Base-by-base conservation (phyloP, 75 land plant genomes). In the Adiantum capillusveneris region DNA sequence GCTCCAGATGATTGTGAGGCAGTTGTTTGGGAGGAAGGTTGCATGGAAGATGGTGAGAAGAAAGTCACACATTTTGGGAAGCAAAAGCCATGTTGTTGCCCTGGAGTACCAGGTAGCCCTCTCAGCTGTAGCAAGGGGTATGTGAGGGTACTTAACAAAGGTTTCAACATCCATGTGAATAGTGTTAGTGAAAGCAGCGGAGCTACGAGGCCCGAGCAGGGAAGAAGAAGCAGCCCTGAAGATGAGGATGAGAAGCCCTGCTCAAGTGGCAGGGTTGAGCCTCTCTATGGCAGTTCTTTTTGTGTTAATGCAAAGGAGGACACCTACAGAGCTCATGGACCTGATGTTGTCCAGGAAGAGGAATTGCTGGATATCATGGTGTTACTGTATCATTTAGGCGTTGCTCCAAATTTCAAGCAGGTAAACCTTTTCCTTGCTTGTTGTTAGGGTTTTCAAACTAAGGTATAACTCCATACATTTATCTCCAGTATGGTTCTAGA, bases 361-460 rank as follows among this genome's bases (percentile, higher is more conserved):
- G 97, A 92, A 57, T 68, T 92, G 65, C 68, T 92, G 18, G 97
- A 92, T 72, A 60, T 65, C 19, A 70, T 92, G 94, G 75, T 92
- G 24, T 65, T 85, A 53, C 63, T 92, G 39, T 92, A 92, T 67
- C 89, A 92, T 64, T 55, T 92, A 45, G 94, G 94, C 54, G 57
- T 88, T 60, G 77, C 89, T 45, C 89, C 88, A 45, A 85, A 83
- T 31, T 83, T 85, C 69, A 88, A 83, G 75, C 84, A 85, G 97
- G 97, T 81, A 53, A 72, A 53, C n/a, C n/a, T n/a, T n/a, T n/a
- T n/a, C n/a, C n/a, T n/a, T n/a, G n/a, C n/a, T n/a, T n/a, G n/a
- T n/a, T n/a, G n/a, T n/a, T n/a, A n/a, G n/a, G n/a, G n/a, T n/a
- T n/a, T n/a, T n/a, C n/a, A n/a, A n/a, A n/a, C n/a, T n/a, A n/a